Evolutionary conservation across 305 asterid species (phyloP), one percentile per base, ranked within the genome.

Genomic region (Salvia sclarea): DNA sequence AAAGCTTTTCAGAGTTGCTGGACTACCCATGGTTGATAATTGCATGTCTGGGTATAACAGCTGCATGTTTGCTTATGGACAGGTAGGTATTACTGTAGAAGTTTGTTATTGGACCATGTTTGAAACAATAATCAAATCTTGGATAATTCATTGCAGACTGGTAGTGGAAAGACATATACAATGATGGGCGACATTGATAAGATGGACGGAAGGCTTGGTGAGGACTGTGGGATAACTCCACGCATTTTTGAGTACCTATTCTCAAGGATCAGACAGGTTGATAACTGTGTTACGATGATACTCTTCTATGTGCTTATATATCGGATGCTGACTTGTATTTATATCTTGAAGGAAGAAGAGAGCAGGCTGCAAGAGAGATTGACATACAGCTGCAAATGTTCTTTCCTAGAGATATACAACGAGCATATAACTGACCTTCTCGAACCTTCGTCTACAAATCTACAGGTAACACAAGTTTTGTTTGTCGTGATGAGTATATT

Each of bases 21-120:
- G 97, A 70, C 78, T 88, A 70, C 97, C 97, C 61, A 88, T 90
- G 89, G 96, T 90, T 72, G 96, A 90, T 35, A 90, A 90, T 70
- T 90, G 97, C 79, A 86, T 90, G 96, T 83, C 92, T 56, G 97
- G 97, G 17, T 90, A 88, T 56, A 90, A 90, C 71, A 90, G 97
- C 81, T 90, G 95, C 88, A 88, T 90, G 86, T 88, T 90, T 82
- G 97, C 97, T 52, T 90, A 88, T 72, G 97, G 97, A 48, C 97
- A 88, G 86, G 97, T 88, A 67, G 17, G 70, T 25, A 10, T 57
- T 35, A 8, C 31, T 10, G 50, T 66, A 62, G 50, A 65, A 31
- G 49, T 47, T 71, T 45, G 44, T 35, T 47, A 21, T 58, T 72
- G 68, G 57, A 30, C 31, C 58, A 30, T 63, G 18, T 59, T 44